A percentile compares a stretch with the other conserved stretches of the same genome.
These are phyloP conservation scores for Suillus spraguei DNA, from an alignment of 768 basidiomycete species.

Conservation along the genomic window DNA sequence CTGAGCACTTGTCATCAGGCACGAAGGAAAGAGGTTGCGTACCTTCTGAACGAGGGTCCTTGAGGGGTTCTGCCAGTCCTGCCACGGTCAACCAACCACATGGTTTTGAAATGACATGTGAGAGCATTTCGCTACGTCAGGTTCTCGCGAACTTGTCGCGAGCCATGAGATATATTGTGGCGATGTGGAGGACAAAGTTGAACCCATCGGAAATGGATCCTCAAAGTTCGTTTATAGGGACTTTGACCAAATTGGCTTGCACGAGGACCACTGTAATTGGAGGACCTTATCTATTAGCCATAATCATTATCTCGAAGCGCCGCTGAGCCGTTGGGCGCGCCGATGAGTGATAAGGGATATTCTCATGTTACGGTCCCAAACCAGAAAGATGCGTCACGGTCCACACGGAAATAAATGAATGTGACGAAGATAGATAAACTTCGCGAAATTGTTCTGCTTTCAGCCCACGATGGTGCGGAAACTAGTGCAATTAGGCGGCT, in stretches of 20 bases:
- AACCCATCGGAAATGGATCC: neutral
- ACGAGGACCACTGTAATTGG: neutral
- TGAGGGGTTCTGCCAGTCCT: neutral
- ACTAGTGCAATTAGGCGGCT: neutral
- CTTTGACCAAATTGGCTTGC: neutral
- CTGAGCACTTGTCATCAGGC: neutral
- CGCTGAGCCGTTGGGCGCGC: too few relatives aligned
- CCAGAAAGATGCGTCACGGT: neutral
- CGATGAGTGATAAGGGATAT: neutral
- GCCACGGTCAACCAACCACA: neutral
- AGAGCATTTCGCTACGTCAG: neutral
- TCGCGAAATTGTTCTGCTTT: conserved; percentile 15
- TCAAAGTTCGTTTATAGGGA: neutral
- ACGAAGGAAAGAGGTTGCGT: neutral
- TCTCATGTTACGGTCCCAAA: neutral
- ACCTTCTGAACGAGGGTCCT: neutral
- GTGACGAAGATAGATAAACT: conserved; percentile 12
- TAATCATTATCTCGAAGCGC: neutral
- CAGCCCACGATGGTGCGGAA: neutral
- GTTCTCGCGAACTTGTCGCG: neutral
- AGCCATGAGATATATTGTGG: neutral
- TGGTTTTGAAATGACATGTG: neutral
- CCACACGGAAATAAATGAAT: conserved; percentile 5
- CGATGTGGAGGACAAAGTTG: neutral
- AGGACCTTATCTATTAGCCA: neutral